These are phyloP conservation scores for Geranium rotundifolium DNA, from an alignment of 345 rosid species.

Conservation along the genomic window DNA sequence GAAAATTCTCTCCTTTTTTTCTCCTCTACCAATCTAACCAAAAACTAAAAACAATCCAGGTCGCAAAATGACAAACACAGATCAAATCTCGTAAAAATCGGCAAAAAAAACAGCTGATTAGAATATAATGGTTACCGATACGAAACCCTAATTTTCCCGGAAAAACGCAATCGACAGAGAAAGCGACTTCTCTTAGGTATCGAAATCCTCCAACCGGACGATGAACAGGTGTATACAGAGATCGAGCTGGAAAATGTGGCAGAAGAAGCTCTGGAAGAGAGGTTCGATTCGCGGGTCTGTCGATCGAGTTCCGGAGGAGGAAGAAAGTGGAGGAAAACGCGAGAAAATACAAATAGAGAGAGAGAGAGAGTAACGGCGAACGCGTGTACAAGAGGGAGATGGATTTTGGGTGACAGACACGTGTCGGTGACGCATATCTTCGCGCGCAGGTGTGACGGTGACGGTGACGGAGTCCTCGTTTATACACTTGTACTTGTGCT, in stretches of 20 bases:
- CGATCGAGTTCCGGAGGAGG: too few species aligned
- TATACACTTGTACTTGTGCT: too few species aligned
- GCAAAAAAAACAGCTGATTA: neutral
- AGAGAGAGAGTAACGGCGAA: too few species aligned
- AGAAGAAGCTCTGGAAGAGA: neutral
- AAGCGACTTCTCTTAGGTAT: neutral
- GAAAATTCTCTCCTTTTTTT: neutral
- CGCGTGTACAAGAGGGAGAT: too few species aligned
- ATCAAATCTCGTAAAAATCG: constrained; percentile 2
- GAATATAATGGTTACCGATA: neutral
- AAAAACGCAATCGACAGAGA: constrained; percentile 16
- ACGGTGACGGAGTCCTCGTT: too few species aligned
- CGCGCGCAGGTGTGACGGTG: too few species aligned
- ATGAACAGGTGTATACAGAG: neutral
- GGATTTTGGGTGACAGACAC: too few species aligned
- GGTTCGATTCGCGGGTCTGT: constrained; percentile 10
- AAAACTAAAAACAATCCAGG: neutral
- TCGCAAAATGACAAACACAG: constrained; percentile 4
- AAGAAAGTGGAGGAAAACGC: too few species aligned
- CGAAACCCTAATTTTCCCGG: constrained; percentile 12
- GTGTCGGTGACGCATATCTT: too few species aligned
- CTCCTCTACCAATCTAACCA: neutral
- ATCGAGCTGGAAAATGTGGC: neutral
- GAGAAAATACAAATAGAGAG: too few species aligned
- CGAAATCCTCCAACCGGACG: neutral